These are phyloP conservation scores for Colletotrichum viniferum DNA, from an alignment of 2,329 filamentous ascomycete species.

Conservation along the genomic window DNA sequence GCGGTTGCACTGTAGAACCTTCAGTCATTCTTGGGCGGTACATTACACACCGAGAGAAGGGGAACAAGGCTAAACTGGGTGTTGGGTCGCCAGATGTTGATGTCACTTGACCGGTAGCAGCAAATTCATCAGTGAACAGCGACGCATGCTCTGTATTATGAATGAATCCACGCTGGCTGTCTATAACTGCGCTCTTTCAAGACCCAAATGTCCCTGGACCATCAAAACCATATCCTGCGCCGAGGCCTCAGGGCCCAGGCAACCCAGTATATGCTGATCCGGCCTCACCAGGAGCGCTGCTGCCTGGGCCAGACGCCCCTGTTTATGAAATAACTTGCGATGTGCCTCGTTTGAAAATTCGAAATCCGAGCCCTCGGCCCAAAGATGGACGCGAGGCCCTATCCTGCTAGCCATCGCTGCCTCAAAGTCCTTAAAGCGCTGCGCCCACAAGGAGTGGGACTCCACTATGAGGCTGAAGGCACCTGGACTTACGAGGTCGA, in stretches of 20 bases:
- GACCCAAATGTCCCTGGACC: not conserved
- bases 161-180: not conserved
- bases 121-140: fast-evolving
- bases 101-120: fast-evolving
- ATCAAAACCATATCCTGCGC: not conserved
- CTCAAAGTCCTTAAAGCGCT: not conserved
- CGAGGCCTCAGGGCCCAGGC: not conserved
- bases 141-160: not conserved
- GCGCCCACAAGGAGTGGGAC: not conserved
- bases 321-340: constrained; percentile 22
- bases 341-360: not conserved
- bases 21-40: not conserved
- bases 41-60: not conserved
- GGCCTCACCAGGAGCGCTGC: constrained; percentile 38
- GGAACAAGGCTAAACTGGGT: not conserved
- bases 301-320: constrained; percentile 25
- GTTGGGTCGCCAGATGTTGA: not conserved
- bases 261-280: constrained; percentile 40
- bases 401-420: not conserved
- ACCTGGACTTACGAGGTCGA: constrained; percentile 33
- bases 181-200: not conserved
- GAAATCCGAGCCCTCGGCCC: not conserved
- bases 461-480: not conserved
- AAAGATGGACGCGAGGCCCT: not conserved
- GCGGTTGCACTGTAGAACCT: not conserved